These are phyloP conservation scores for Zygotorulaspora chibaensis DNA, from an alignment of 805 yeast genomes.

Conservation along the genomic window DNA sequence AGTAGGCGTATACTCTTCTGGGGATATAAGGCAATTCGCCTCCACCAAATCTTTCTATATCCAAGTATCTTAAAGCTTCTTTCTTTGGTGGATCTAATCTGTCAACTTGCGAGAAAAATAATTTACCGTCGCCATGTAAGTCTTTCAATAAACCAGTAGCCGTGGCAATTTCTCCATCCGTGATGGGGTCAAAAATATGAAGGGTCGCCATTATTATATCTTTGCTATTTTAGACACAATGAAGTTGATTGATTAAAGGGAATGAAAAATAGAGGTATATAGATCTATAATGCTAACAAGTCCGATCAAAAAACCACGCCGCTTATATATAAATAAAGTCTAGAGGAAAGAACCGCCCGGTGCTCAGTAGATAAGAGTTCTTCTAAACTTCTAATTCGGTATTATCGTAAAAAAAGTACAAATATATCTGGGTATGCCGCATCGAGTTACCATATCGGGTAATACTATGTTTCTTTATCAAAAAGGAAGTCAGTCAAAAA, in stretches of 20 bases:
- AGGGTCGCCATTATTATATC: slow-evolving; percentile 5
- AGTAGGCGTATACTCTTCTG: slow-evolving; percentile 64
- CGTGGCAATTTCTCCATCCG: slow-evolving; percentile 53
- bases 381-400: not conserved
- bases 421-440: not conserved
- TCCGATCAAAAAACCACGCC: not conserved
- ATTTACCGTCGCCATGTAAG: slow-evolving; percentile 46
- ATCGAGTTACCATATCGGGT: not conserved
- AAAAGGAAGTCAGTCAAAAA: slow-evolving; percentile 38
- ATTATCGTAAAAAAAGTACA: not conserved
- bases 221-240: too few species aligned
- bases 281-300: not conserved
- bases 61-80: slow-evolving; percentile 61
- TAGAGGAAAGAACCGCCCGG: not conserved
- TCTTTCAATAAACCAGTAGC: slow-evolving; percentile 61
- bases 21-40: slow-evolving; percentile 53
- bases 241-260: too few species aligned
- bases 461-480: not conserved
- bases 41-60: slow-evolving; percentile 58
- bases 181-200: slow-evolving; percentile 59
- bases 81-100: slow-evolving; percentile 75
- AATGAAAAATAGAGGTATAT: too few species aligned
- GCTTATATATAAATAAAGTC: not conserved
- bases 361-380: not conserved
- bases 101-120: slow-evolving; percentile 65